Base-by-base conservation (phyloP, 805 yeast genomes). In the Candida broadrunensis region DNA sequence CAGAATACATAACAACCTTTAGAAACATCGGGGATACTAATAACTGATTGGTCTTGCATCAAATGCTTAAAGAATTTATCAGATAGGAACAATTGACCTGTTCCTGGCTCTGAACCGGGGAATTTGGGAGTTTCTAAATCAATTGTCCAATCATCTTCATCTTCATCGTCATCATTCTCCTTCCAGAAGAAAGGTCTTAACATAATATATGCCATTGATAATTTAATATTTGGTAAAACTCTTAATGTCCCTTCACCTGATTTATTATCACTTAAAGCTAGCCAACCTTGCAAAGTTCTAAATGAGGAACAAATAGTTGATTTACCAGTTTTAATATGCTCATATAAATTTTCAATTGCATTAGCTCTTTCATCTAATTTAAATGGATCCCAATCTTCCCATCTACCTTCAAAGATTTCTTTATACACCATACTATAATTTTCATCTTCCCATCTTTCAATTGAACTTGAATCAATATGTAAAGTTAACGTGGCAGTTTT, bases 401-500 rank as follows among this genome's bases (percentile, higher is more conserved):
- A 70, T 8, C 48, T 41, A 4, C 71, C 72, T 23, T 60, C 62
- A 24, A 65, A 61, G 19, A 73, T 67, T 32, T 53, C 56, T 5
- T 49, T 40, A 47, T 72, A 73, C 18, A 58, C 60, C 8, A 50
- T 46, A n/a, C 68, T 45, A 49, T 68, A 72, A 18, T 51, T 58
- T 11, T 41, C 46, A 49, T 72, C 75, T 47, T 71, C 75, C 77
- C 77, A 72, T 36, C 77, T 48, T 46, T 70, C 76, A 27, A 71
- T 50, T 1, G 70, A 60, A 15, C 70, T 61, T 12, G 67, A 62
- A 44, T 71, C 76, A 13, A 60, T 50, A 39, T 71, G 75, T 15
- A 67, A 61, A n/a, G 63, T 63, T 27, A 70, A 52, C 1, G 70
- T 42, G 14, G 60, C 52, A 6, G 31, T 25, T 13, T 50, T 47